Evolutionary conservation across 192 early-diverging fungal species (phyloP).

Genomic region (Coemansia umbellata): DNA sequence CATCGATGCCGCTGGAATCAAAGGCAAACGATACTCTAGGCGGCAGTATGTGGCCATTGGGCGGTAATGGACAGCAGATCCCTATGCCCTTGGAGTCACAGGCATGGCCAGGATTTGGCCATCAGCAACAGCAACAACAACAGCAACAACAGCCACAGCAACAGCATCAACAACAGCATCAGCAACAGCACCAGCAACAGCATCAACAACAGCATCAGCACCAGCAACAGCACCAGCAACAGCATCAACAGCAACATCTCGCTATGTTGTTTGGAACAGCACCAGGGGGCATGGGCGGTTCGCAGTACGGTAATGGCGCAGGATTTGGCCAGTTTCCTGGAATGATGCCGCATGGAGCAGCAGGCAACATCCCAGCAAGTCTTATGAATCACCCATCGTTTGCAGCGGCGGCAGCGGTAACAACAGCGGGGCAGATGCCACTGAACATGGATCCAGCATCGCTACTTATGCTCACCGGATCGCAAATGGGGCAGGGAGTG

Average conservation of each 20-base stretch:
- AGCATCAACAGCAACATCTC: too few species aligned
- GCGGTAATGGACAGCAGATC: background rate
- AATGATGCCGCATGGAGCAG: slow-evolving; percentile 6
- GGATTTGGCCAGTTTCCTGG: slow-evolving; percentile 14
- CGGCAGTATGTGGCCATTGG: too few species aligned
- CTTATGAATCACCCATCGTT: slow-evolving; percentile 7
- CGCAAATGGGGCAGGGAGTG: too few species aligned
- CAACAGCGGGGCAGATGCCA: background rate
- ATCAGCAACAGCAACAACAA: slow-evolving; percentile 13
- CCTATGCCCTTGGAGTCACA: background rate
- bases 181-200: too few species aligned
- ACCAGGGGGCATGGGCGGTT: background rate
- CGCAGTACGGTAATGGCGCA: slow-evolving; percentile 1
- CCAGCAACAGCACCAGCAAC: too few species aligned
- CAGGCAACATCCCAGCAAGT: slow-evolving; percentile 1
- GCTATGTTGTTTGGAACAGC: slow-evolving; percentile 8
- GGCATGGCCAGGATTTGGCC: background rate
- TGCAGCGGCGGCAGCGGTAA: slow-evolving; percentile 2
- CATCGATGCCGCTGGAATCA: too few species aligned
- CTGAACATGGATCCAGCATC: slow-evolving; percentile 7
- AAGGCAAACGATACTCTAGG: too few species aligned
- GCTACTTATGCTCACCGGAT: slow-evolving; percentile 16
- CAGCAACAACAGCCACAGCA: too few species aligned
- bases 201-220: too few species aligned
- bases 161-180: too few species aligned